phyloP scores from a whole-genome alignment of 2,329 filamentous ascomycete species.

The Epichloe uncinata region DNA sequence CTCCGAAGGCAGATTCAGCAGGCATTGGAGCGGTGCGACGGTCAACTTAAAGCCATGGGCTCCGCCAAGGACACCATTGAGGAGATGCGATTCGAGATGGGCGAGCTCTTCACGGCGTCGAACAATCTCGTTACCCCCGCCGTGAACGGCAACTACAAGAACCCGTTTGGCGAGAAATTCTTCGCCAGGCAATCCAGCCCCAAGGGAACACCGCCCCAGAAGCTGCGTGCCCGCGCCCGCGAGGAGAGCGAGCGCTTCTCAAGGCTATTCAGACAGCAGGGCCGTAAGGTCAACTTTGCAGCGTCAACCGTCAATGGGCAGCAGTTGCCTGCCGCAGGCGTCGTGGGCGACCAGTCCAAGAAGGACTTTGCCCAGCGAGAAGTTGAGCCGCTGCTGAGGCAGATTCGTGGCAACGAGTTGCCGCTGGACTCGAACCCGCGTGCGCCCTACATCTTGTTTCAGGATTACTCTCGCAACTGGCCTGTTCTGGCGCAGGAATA shows the following conservation, averaged over 20 bases:
- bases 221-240: constrained; percentile 35
- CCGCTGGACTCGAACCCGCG: constrained; percentile 39
- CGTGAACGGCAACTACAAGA: constrained; percentile 42
- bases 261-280: constrained; percentile 33
- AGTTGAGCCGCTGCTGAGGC: constrained; percentile 34
- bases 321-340: constrained; percentile 16
- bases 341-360: constrained; percentile 26
- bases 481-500: constrained; percentile 37
- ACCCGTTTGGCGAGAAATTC: constrained; percentile 37
- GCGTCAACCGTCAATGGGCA: constrained; percentile 8
- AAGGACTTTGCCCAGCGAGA: constrained; percentile 34
- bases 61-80: constrained; percentile 37
- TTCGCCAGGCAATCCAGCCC: constrained; percentile 35
- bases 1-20: constrained; percentile 37
- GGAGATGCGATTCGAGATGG: constrained; percentile 40
- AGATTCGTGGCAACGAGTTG: constrained; percentile 39
- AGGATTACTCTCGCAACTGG: constrained; percentile 40
- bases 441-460: constrained; percentile 40
- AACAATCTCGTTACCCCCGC: constrained; percentile 41
- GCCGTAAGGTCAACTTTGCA: constrained; percentile 33
- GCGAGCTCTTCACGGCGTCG: constrained; percentile 37
- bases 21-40: constrained; percentile 33
- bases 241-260: constrained; percentile 40
- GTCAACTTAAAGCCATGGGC: constrained; percentile 36
- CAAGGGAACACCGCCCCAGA: constrained; percentile 36